phyloP scores from a whole-genome alignment of 116 monocot species.

The Papilionanthe hybrid region DNA sequence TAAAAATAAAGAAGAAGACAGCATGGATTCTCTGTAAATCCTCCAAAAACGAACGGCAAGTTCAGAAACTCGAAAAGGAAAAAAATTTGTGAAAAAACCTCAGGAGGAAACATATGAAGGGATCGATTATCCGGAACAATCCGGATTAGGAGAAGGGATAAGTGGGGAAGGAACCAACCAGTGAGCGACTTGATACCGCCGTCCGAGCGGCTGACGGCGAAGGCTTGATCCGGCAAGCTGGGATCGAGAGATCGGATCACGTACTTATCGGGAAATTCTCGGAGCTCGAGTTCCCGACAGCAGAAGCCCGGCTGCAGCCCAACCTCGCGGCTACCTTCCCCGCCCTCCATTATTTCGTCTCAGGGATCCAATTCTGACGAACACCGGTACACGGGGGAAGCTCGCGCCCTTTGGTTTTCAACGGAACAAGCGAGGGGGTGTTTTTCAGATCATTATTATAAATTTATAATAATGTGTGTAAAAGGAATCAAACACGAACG shows the following conservation, averaged over 20 bases:
- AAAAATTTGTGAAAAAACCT: neutral
- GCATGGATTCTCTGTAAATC: neutral
- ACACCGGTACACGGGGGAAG: no score
- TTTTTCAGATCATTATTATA: no score
- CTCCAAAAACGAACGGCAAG: neutral
- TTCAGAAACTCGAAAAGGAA: neutral
- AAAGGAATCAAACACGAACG: no score
- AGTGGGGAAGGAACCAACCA: neutral
- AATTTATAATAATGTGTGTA: no score
- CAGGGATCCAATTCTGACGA: no score
- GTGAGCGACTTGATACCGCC: constrained; percentile 29
- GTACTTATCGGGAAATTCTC: constrained; percentile 66
- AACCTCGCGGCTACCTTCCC: constrained; percentile 3
- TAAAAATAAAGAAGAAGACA: no score
- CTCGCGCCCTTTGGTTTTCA: no score
- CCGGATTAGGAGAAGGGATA: neutral
- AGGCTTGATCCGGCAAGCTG: constrained; percentile 33
- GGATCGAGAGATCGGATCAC: constrained; percentile 71
- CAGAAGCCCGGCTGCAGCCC: constrained; percentile 23
- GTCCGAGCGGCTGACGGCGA: constrained; percentile 61
- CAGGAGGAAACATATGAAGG: neutral
- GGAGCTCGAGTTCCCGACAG: constrained; percentile 59
- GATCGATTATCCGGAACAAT: neutral
- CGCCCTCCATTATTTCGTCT: constrained; percentile 3
- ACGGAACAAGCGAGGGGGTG: no score